Evolutionary conservation across 169 alveolate species (phyloP), one percentile per base, ranked within the genome.

Genomic region (Ichthyophthirius multifiliis): DNA sequence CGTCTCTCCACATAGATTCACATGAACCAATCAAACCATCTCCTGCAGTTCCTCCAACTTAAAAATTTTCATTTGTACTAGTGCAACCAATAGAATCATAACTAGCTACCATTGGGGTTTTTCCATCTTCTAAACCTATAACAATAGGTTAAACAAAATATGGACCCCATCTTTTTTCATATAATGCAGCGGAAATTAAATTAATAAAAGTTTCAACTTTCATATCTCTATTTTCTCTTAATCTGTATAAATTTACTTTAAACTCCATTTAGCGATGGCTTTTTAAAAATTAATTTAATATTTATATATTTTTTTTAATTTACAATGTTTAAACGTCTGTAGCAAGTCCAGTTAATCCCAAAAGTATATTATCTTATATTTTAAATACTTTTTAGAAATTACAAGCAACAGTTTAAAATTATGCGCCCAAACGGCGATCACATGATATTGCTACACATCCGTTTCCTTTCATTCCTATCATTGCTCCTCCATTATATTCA

Each of bases 391-490:
- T 89, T 79, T 94, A 90, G 82, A 77, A 83, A 62, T 87, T 89
- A 37, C 91, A 84, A 18, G 92, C 89, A 34, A 90, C 82, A 5
- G 95, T 89, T 76, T 81, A 63, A 44, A 88, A 82, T 83, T 90
- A 82, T 9, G 87, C 76, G 43, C 95, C 93, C 13, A 94, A 77
- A 75, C 97, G 80, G 20, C 94, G 90, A 86, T 94, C 97, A n/a
- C 91, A 76, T 31, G 93, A 95, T 35, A 93, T 84, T 31, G 96
- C 96, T 18, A 91, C 94, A 43, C 97, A 94, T 83, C 90, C 88
- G 47, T 94, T 87, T 35, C 97, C 97, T 34, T 89, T 83, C 94
- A 94, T 89, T 27, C 94, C 97, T n/a, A 94, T 86, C 83, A 91
- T 86, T 7, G 95, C 84, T 71, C 90, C 90, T 23, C 97, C 97